A percentile compares a stretch with the other conserved stretches of the same genome.
Conservation (phyloP, 2,329 filamentous ascomycete genomes). For the Botrytis deweyae region DNA sequence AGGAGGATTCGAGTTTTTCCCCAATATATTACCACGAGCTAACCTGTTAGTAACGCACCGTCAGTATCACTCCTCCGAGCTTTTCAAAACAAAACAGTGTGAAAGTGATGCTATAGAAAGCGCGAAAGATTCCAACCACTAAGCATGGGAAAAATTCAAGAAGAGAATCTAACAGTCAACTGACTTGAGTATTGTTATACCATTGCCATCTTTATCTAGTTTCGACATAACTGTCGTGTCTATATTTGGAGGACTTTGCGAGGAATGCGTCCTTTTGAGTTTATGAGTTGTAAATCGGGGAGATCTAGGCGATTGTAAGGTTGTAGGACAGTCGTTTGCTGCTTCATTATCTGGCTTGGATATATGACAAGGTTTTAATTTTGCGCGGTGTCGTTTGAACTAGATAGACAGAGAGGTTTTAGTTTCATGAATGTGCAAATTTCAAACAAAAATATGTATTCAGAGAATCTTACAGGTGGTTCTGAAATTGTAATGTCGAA, state of each 20-base stretch:
- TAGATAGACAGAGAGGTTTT: background rate
- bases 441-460: background rate
- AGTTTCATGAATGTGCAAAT: background rate
- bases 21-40: slow-evolving; percentile 30
- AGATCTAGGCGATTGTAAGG: slow-evolving; percentile 41
- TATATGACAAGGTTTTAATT: slow-evolving; percentile 38
- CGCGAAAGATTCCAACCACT: too few relatives aligned
- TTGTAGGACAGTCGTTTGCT: slow-evolving; percentile 23
- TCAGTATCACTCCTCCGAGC: background rate
- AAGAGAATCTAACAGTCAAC: slow-evolving; percentile 41
- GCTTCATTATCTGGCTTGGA: slow-evolving; percentile 42
- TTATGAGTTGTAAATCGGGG: slow-evolving; percentile 54
- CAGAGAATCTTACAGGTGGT: slow-evolving; percentile 25
- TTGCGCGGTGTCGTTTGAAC: slow-evolving; percentile 34
- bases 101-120: background rate
- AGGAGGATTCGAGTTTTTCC: slow-evolving; percentile 51
- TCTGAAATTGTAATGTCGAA: slow-evolving; percentile 26
- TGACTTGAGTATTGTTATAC: slow-evolving; percentile 55
- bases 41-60: background rate
- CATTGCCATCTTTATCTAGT: slow-evolving; percentile 27
- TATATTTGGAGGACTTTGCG: slow-evolving; percentile 39
- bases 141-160: background rate
- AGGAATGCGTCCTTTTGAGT: slow-evolving; percentile 44
- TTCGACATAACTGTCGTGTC: slow-evolving; percentile 22
- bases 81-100: background rate